Conservation (phyloP, 306 rosid genomes). For the Vigna reflexopilosa region DNA sequence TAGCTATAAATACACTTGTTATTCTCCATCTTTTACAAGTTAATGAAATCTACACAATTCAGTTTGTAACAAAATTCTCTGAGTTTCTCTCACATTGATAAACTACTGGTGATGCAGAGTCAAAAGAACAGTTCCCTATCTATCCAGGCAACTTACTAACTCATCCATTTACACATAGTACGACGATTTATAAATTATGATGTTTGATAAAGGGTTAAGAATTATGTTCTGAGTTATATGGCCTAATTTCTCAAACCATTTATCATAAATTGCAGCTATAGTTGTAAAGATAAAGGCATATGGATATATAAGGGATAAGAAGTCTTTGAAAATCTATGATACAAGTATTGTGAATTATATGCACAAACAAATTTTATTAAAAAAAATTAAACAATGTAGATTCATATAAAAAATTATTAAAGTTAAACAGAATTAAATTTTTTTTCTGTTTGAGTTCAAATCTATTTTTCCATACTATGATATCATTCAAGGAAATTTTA, state of each 20-base stretch:
- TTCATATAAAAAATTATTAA: not conserved
- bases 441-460: constrained; percentile 2
- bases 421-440: constrained; percentile 9
- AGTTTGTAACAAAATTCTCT: too few species aligned
- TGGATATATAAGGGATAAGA: too few species aligned
- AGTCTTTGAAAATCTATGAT: not conserved
- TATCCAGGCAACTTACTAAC: not conserved
- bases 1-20: too few species aligned
- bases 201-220: not conserved
- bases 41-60: too few species aligned
- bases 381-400: not conserved
- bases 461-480: constrained; percentile 1
- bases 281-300: not conserved
- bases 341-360: not conserved
- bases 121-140: not conserved
- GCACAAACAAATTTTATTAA: not conserved
- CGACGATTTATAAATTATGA: not conserved
- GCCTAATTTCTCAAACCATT: not conserved
- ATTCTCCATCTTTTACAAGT: too few species aligned
- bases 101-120: not conserved
- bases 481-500: not conserved
- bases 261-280: not conserved
- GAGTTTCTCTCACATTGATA: too few species aligned
- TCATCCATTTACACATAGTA: not conserved
- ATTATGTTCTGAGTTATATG: not conserved